Percentiles rank a stretch among this genome's conserved stretches.
Conservation (phyloP, 208 protist genomes). For the Leishmania turanica region DNA sequence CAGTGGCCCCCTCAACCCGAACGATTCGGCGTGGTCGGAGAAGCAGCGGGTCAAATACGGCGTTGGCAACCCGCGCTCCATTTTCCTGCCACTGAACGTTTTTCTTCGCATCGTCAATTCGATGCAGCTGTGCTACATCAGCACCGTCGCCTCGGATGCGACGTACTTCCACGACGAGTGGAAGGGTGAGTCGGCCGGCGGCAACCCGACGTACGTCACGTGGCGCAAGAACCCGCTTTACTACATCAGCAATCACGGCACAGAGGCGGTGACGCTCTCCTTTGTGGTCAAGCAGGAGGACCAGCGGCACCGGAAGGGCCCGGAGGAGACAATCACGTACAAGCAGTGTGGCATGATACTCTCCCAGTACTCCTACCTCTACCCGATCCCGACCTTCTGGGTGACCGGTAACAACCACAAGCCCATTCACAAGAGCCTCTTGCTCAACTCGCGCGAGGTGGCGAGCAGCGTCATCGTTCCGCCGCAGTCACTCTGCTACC, state of each 20-base stretch:
- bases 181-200: slow-evolving; percentile 54
- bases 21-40: slow-evolving; percentile 53
- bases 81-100: slow-evolving; percentile 65
- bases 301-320: slow-evolving; percentile 54
- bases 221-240: slow-evolving; percentile 87
- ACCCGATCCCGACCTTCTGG: slow-evolving; percentile 59
- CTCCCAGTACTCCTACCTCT: slow-evolving; percentile 39
- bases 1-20: slow-evolving; percentile 56
- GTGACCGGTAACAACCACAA: slow-evolving; percentile 84
- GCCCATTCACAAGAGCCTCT: slow-evolving; percentile 72
- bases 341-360: slow-evolving; percentile 75
- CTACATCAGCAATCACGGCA: slow-evolving; percentile 64
- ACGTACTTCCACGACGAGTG: slow-evolving; percentile 71
- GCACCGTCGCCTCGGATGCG: slow-evolving; percentile 34
- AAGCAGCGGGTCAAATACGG: slow-evolving; percentile 45
- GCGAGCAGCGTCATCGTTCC: slow-evolving; percentile 63
- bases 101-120: slow-evolving; percentile 60
- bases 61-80: slow-evolving; percentile 50
- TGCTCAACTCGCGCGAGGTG: slow-evolving; percentile 79
- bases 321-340: slow-evolving; percentile 47
- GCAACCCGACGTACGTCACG: slow-evolving; percentile 69
- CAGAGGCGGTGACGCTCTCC: slow-evolving; percentile 35
- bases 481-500: slow-evolving; percentile 65
- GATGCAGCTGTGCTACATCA: slow-evolving; percentile 73
- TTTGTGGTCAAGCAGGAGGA: slow-evolving; percentile 73